Conservation (phyloP, 495 filamentous ascomycete species). For the Aspergillus wentii region DNA sequence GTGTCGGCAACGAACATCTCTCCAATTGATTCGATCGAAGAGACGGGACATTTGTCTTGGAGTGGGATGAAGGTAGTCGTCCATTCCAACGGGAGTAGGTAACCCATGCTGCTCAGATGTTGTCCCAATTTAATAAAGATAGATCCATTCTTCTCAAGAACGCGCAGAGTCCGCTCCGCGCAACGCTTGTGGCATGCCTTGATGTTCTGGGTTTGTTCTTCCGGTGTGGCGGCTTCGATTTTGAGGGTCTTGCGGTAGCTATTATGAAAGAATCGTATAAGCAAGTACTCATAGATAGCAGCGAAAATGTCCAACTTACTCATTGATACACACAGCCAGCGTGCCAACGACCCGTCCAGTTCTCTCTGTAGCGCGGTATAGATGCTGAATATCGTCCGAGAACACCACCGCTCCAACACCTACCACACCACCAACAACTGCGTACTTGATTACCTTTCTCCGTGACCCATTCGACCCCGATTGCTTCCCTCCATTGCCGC, state of each 20-base stretch:
- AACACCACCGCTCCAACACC: slow-evolving; percentile 58
- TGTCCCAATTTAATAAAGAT: slow-evolving; percentile 99
- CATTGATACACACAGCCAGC: slow-evolving; percentile 79
- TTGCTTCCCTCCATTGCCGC: slow-evolving; percentile 8
- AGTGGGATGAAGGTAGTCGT: slow-evolving; percentile 93
- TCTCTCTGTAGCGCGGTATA: slow-evolving; percentile 67
- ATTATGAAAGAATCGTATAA: slow-evolving; percentile 5
- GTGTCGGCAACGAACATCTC: slow-evolving; percentile 83
- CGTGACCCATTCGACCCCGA: slow-evolving; percentile 13
- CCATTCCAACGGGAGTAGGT: slow-evolving; percentile 91
- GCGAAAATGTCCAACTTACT: slow-evolving; percentile 53
- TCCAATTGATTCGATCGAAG: slow-evolving; percentile 82
- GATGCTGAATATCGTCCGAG: slow-evolving; percentile 67
- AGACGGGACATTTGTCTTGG: slow-evolving; percentile 93
- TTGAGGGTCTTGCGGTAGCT: slow-evolving; percentile 84
- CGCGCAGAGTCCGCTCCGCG: slow-evolving; percentile 77
- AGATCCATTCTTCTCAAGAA: slow-evolving; percentile 90
- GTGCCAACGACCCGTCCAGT: slow-evolving; percentile 74
- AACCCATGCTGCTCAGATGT: slow-evolving; percentile 95
- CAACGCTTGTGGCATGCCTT: slow-evolving; percentile 89
- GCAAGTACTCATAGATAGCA: background rate
- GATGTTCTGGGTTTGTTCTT: slow-evolving; percentile 61
- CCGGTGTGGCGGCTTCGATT: slow-evolving; percentile 49
- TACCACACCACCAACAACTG: slow-evolving; percentile 48
- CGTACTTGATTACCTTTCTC: slow-evolving; percentile 36